These are phyloP conservation scores for Plasmodium coatneyi DNA, from an alignment of 169 alveolate species.

Conservation along the genomic window DNA sequence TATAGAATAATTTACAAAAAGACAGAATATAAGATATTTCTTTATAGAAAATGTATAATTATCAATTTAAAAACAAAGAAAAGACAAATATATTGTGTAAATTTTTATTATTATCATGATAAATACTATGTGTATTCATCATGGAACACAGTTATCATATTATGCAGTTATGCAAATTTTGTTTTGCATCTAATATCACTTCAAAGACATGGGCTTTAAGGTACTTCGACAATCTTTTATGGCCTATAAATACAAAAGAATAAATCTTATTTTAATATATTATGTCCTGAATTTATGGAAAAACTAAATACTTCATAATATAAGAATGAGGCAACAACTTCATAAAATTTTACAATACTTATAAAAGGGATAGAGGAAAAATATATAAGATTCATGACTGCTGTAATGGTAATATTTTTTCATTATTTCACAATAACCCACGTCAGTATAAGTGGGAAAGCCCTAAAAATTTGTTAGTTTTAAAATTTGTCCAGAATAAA, in stretches of 20 bases:
- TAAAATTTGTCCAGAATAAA: background rate
- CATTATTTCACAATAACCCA: background rate
- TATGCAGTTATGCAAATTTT: background rate
- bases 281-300: background rate
- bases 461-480: background rate
- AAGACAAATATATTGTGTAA: background rate
- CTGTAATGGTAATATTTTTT: background rate
- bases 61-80: background rate
- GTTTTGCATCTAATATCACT: background rate
- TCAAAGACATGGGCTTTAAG: background rate
- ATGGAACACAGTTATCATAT: background rate
- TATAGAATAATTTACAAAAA: background rate
- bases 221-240: background rate
- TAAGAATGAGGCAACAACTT: background rate
- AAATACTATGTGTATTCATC: background rate
- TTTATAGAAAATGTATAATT: background rate
- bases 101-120: background rate
- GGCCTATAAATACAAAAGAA: background rate
- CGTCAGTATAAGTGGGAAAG: background rate
- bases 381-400: background rate
- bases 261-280: background rate
- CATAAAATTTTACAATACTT: background rate
- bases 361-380: background rate
- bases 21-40: background rate
- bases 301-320: background rate